Base-by-base conservation (phyloP, 2,329 filamentous ascomycete species). In the Mycogone perniciosa region DNA sequence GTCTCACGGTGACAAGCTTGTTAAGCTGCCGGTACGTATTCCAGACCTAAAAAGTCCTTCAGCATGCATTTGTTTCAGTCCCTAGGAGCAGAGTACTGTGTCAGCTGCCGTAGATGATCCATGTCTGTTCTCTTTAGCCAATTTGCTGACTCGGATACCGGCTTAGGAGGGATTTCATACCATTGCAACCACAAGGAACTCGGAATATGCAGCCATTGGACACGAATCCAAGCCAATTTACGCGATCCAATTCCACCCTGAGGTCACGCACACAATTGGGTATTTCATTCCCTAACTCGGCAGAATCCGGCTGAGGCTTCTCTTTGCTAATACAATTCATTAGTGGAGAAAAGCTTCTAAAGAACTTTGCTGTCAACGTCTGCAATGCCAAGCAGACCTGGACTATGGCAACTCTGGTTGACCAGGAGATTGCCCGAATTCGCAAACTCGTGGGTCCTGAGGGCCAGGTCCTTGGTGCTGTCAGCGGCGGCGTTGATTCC, bases 311-410 rank as follows among this genome's bases (percentile, higher is more conserved):
- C 20, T 20, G 20, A 20, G 20, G 20, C 2, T 20, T 20, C 20
- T 20, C 20, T 20, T 20, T 20, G 37, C 37, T 39, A 7, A 39
- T 39, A 5, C 9, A 39, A 39, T 13, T 4, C 7, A 20, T 11
- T 34, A 34, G 33, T 4, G 45, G 45, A n/a, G 29, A n/a, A 7
- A 11, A 47, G 30, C 34, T 96, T 5, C 75, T 96, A 41, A 72
- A 78, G 64, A 97, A 97, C 76, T 97, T 96, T 63, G 84, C 83
- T 9, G 77, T 95, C 52, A 76, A 80, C 20, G 95, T 97, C 56
- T 97, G 91, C 69, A 79, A 81, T 31, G 89, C 87, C 4, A 71
- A 77, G 53, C 78, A 82, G 52, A 80, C 89, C 64, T 97, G 92
- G 92, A 84, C 79, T 3, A 96, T 96, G 91, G 76, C 75, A 51